Evolutionary conservation across 345 rosid species (phyloP), one percentile per base, ranked within the genome.

Genomic region (Ceriops tagal): DNA sequence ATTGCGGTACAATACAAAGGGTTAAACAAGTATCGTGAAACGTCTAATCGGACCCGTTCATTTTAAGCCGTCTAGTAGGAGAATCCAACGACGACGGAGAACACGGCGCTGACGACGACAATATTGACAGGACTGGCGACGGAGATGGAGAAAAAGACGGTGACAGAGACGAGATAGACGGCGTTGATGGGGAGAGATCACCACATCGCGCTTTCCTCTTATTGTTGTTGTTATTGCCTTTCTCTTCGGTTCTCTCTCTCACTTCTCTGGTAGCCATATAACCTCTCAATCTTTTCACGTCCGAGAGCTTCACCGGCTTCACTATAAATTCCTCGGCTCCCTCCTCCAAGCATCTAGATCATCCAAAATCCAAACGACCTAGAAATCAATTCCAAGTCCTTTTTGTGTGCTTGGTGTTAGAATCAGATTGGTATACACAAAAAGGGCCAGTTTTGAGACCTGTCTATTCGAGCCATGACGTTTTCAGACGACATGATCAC

Each of bases 401-500:
- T 1, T 35, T 39, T 20, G 30, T 24, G 59, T 27, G 24, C 10
- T 56, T 24, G 28, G 1, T 27, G 24, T 21, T 8, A 13, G 21
- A 15, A 13, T 53, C 24, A 0, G 11, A 43, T 58, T 8, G 0
- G 1, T 16, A 19, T 8, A 55, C 43, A 5, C 22, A 52, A 4
- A 27, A 15, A 13, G 22, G 24, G 32, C 2, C 1, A 30, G 28
- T 15, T 35, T 8, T 31, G 43, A 21, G 78, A 92, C 97, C 96
- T 73, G 81, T 92, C 89, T 56, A 95, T 89, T 77, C 96, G 84
- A 21, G 97, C 64, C 74, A 90, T 10, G 31, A 95, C 78, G 55
- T 95, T 92, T 75, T 95, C 99, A 2, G 99, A 95, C 19, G 99
- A 95, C 99, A 95, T 88, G 49, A 95, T 89, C 15, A 95, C 96